These are phyloP conservation scores for Exidia glandulosa DNA, from an alignment of 768 basidiomycete species.

Conservation along the genomic window DNA sequence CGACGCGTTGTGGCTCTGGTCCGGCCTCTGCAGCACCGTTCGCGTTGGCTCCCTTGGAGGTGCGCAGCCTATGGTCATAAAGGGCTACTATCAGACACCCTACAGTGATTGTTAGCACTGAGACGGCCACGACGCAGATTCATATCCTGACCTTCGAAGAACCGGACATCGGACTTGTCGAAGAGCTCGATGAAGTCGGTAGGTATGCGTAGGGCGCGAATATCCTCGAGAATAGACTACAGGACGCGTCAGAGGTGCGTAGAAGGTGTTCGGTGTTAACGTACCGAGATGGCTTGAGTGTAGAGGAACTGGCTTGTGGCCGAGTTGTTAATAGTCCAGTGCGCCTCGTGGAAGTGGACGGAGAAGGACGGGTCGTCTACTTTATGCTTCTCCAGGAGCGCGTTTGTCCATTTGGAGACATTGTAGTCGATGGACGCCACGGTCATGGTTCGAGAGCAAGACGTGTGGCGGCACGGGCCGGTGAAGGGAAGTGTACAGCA, in stretches of 20 bases:
- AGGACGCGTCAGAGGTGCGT: conserved; percentile 3
- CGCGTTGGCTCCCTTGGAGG: conserved; percentile 31
- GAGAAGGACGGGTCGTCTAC: conserved; percentile 60
- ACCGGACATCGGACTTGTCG: conserved; percentile 59
- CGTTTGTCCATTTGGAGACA: conserved; percentile 50
- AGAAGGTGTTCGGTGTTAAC: conserved; percentile 6
- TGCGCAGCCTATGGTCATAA: conserved; percentile 59
- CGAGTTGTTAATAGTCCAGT: conserved; percentile 75
- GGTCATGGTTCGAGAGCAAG: no score
- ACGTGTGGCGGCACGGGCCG: no score
- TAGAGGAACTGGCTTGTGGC: conserved; percentile 59
- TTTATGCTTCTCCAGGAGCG: conserved; percentile 48
- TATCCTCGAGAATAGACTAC: conserved; percentile 73
- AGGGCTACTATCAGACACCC: conserved; percentile 83
- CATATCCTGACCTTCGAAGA: conserved; percentile 61
- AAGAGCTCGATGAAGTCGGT: conserved; percentile 78
- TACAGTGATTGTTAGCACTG: conserved; percentile 16
- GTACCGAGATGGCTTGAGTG: conserved; percentile 60
- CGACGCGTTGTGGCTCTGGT: conserved; percentile 46
- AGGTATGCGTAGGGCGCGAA: conserved; percentile 73
- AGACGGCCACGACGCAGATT: neutral
- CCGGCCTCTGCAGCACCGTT: conserved; percentile 44
- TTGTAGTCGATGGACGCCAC: conserved; percentile 46
- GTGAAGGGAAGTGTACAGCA: no score
- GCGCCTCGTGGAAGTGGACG: conserved; percentile 64